Conservation (phyloP, 805 yeast species). For the Metschnikowia picachoensis region DNA sequence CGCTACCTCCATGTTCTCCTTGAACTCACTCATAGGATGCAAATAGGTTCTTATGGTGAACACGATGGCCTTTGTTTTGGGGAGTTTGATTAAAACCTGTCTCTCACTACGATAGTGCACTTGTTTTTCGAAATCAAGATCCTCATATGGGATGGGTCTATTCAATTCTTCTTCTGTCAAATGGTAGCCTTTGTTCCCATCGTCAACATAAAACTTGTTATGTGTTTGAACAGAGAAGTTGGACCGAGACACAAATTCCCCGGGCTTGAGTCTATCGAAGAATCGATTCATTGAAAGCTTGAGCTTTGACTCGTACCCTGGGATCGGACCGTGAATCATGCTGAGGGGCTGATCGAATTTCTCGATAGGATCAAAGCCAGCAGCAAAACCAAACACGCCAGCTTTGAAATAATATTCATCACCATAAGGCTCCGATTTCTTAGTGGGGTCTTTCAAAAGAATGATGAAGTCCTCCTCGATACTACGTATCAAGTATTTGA, state of each 20-base stretch:
- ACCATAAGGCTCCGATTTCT: constrained; percentile 27
- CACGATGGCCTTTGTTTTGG: constrained; percentile 41
- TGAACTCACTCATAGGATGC: constrained; percentile 47
- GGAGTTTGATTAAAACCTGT: constrained; percentile 52
- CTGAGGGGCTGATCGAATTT: constrained; percentile 37
- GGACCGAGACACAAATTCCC: constrained; percentile 37
- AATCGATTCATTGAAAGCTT: constrained; percentile 40
- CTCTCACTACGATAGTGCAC: constrained; percentile 59
- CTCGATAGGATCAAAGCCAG: constrained; percentile 40
- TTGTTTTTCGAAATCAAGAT: constrained; percentile 39
- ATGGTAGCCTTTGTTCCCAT: constrained; percentile 39
- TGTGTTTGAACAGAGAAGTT: constrained; percentile 40
- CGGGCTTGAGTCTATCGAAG: constrained; percentile 33
- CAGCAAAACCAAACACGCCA: constrained; percentile 44
- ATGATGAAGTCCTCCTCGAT: constrained; percentile 43
- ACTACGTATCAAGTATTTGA: constrained; percentile 24
- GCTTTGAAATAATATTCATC: constrained; percentile 41
- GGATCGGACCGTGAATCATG: constrained; percentile 39
- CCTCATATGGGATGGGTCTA: constrained; percentile 22
- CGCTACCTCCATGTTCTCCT: constrained; percentile 41
- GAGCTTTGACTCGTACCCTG: constrained; percentile 38
- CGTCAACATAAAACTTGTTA: constrained; percentile 32
- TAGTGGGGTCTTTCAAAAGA: constrained; percentile 31
- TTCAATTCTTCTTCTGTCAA: constrained; percentile 24
- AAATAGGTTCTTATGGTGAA: constrained; percentile 57